Evolutionary conservation across 192 early-diverging fungal species (phyloP).

Genomic region (Backusella morwellensis): DNA sequence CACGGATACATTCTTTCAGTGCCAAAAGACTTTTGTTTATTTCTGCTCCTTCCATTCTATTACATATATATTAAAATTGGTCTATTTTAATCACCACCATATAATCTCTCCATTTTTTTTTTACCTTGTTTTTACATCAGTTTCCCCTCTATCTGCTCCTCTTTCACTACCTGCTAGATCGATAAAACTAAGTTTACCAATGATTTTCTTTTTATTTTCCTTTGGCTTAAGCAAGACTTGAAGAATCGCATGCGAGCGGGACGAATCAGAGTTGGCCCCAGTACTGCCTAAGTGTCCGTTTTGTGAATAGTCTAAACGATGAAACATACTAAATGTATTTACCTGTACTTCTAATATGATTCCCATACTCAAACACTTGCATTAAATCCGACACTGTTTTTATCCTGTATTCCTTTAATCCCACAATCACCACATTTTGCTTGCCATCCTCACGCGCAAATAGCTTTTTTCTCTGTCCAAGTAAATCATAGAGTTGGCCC

Average conservation of each 20-base stretch:
- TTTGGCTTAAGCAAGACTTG: constrained; percentile 84
- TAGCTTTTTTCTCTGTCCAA: constrained; percentile 87
- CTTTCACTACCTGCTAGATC: constrained; percentile 98
- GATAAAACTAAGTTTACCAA: constrained; percentile 93
- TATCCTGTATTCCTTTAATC: constrained; percentile 85
- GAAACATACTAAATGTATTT: background rate
- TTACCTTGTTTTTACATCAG: constrained; percentile 88
- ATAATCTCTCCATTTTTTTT: background rate
- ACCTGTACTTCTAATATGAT: constrained; percentile 88
- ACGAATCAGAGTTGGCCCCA: constrained; percentile 95
- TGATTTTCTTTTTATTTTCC: constrained; percentile 57
- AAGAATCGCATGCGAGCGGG: constrained; percentile 97
- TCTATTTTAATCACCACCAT: background rate
- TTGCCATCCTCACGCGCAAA: constrained; percentile 98
- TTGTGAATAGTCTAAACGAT: constrained; percentile 36
- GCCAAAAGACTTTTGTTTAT: constrained; percentile 99
- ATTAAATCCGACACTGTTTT: constrained; percentile 82
- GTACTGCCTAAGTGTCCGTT: constrained; percentile 49
- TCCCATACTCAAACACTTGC: constrained; percentile 94
- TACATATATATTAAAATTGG: background rate
- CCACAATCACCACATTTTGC: constrained; percentile 88
- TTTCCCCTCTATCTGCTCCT: constrained; percentile 94
- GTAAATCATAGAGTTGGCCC: constrained; percentile 91
- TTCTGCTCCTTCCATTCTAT: constrained; percentile 97
- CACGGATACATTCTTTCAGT: constrained; percentile 97